Conservation (phyloP, 179 eudicot species). For the Sideroxylon spinosum region DNA sequence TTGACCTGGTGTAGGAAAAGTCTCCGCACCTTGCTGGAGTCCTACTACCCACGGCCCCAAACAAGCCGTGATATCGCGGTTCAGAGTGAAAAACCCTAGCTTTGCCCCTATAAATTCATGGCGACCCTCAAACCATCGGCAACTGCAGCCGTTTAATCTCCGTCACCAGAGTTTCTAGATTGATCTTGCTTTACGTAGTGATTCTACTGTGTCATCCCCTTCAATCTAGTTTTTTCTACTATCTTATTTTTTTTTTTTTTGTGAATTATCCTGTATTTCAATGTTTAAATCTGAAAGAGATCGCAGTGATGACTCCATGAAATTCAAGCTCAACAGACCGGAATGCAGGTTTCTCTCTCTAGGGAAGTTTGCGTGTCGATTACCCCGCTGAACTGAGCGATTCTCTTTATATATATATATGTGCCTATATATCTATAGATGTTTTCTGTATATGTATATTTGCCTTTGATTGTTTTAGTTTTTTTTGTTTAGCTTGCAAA, state of each 20-base stretch:
- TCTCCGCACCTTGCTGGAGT: background rate
- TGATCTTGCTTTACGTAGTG: background rate
- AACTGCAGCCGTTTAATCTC: background rate
- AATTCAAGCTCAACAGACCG: conserved; percentile 70
- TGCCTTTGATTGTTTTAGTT: background rate
- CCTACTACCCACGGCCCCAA: too few species aligned
- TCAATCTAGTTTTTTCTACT: too few species aligned
- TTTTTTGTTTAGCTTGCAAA: background rate
- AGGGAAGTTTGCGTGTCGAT: conserved; percentile 42
- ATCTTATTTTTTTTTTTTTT: background rate
- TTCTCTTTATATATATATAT: background rate
- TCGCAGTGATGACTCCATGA: conserved; percentile 40
- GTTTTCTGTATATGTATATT: background rate
- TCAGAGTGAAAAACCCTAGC: background rate
- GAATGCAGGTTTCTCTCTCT: conserved; percentile 32
- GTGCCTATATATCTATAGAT: background rate
- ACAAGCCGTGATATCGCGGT: background rate
- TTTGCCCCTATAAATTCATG: too few species aligned
- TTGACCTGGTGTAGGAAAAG: background rate
- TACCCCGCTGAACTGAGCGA: conserved; percentile 54
- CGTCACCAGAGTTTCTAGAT: background rate
- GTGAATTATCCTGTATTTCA: too few species aligned
- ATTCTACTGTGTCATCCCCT: too few species aligned
- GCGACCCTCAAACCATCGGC: too few species aligned
- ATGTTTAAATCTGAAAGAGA: conserved; percentile 1